Base-by-base conservation (phyloP, 768 basidiomycete genomes). In the Pleurotus eryngii region DNA sequence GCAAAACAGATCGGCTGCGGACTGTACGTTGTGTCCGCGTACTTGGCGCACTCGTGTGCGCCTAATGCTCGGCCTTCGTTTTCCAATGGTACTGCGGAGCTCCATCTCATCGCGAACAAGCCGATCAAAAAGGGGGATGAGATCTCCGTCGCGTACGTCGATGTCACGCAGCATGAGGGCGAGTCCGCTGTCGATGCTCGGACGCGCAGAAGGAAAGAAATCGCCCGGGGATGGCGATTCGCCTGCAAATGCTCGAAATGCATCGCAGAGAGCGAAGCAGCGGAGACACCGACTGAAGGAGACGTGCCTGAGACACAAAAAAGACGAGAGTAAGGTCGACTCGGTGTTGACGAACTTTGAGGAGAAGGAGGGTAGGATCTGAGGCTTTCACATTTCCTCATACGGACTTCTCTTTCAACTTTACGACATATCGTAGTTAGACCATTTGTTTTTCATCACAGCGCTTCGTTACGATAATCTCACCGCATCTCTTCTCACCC, bases 201-300 rank as follows among this genome's bases (percentile, higher is more conserved):
- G 56, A 76, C 83, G 56, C 78, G 87, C 45, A 76, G 91, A 60
- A 80, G 92, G 30, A 76, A 78, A 63, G 89, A 91, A 74, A 79
- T 94, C 38, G 89, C 82, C 20, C 79, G 87, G 43, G 91, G 92
- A 35, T 94, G 92, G 92, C 77, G 80, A 57, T 92, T 93, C 67
- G 83, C 88, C 9, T 94, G 92, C 65, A 69, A 74, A 49, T 94
- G 92, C 67, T 70, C 76, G 55, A 80, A 83, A 45, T 93, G 92
- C 66, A 65, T 70, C 38, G 74, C 72, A 55, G 91, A 93, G 68
- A 63, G 61, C 2, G 70, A 71, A 43, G 70, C 73, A 55, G 68
- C 69, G 35, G 68, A 68, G 27, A 70, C 68, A 6, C 61, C 64
- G 17, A n/a, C n/a, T 42, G 60, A 60, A 20, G 68, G 63, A 5